Evolutionary conservation across 2,329 filamentous ascomycete species (phyloP).

Genomic region (Epichloe gansuensis): DNA sequence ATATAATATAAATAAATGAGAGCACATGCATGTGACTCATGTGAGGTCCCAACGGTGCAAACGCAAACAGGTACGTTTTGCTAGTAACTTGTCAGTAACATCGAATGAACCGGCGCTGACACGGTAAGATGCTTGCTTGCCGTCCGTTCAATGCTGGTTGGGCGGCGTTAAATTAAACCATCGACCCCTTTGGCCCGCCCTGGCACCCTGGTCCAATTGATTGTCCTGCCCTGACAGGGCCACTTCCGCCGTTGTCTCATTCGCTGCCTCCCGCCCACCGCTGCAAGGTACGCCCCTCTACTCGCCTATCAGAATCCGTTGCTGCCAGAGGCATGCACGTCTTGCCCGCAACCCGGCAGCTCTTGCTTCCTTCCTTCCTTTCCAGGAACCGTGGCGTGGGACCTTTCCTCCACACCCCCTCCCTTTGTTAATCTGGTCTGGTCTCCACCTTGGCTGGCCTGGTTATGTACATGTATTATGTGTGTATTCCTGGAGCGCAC

Average conservation of each 20-base stretch:
- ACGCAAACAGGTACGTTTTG: too few species aligned
- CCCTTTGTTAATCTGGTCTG: neutral
- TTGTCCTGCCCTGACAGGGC: neutral
- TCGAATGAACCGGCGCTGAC: too few species aligned
- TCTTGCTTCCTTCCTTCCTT: neutral
- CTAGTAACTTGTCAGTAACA: too few species aligned
- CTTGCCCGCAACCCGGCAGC: neutral
- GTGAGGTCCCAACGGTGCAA: too few species aligned
- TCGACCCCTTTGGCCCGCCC: neutral
- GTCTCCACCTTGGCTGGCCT: neutral
- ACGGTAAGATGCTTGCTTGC: neutral
- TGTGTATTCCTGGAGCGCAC: neutral
- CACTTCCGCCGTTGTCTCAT: constrained; percentile 9
- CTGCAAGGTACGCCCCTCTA: constrained; percentile 5
- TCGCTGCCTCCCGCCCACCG: constrained; percentile 4
- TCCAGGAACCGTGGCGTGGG: neutral
- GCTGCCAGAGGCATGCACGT: neutral
- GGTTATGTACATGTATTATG: neutral
- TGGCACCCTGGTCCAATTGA: neutral
- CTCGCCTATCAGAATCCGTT: neutral
- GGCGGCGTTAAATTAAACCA: constrained; percentile 6
- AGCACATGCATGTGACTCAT: too few species aligned
- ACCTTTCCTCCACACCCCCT: constrained; percentile 1
- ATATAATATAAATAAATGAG: too few species aligned
- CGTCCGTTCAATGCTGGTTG: neutral